These are phyloP conservation scores for Choricystis sp. DNA, from an alignment of 139 green algal genomes.

Conservation along the genomic window DNA sequence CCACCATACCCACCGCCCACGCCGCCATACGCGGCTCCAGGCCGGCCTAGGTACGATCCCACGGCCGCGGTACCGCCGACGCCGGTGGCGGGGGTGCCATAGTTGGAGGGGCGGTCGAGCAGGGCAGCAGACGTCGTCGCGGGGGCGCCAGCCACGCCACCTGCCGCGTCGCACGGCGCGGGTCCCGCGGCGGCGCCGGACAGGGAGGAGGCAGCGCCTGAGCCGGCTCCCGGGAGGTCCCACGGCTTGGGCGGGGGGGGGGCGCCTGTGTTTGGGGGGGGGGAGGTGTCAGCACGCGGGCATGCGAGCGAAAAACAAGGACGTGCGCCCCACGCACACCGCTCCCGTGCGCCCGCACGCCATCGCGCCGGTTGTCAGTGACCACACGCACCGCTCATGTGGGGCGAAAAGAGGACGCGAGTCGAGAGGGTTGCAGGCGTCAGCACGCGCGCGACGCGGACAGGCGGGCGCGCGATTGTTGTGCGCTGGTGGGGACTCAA, in stretches of 20 bases:
- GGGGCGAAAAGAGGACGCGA: no score
- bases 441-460: no score
- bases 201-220: background rate
- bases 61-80: background rate
- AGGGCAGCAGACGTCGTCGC: constrained; percentile 1
- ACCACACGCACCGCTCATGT: no score
- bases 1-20: background rate
- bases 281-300: no score
- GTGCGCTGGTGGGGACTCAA: no score
- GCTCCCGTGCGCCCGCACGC: no score
- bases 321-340: no score
- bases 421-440: no score
- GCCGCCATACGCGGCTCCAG: constrained; percentile 6
- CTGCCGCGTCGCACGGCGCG: constrained; percentile 18
- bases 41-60: background rate
- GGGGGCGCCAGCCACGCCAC: background rate
- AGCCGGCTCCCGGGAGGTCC: constrained; percentile 17
- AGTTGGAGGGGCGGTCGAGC: background rate
- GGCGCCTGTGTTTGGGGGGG: background rate
- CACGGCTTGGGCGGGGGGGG: constrained; percentile 34
- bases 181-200: background rate
- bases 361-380: no score
- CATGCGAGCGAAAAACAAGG: no score
- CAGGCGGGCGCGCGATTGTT: no score
- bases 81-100: background rate